Evolutionary conservation across 2,329 filamentous ascomycete species (phyloP).

Genomic region (Tothia fuscella): DNA sequence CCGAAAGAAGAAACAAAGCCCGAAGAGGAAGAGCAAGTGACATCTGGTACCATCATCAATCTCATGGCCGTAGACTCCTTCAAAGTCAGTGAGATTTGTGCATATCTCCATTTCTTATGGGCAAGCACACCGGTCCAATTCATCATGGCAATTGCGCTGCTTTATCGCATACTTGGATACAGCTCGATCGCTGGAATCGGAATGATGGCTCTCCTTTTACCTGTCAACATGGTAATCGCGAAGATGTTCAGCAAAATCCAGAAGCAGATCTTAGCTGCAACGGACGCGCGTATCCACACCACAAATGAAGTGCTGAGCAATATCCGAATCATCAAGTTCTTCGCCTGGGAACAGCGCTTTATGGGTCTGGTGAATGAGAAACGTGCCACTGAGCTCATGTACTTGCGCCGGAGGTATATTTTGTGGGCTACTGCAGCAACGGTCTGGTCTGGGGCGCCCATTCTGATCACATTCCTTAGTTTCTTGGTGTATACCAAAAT

Average conservation of each 20-base stretch:
- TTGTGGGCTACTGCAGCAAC: constrained; percentile 87
- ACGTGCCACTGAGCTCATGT: constrained; percentile 62
- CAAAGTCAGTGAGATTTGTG: constrained; percentile 90
- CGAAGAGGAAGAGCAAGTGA: constrained; percentile 60
- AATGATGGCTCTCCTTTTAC: constrained; percentile 79
- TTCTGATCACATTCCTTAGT: constrained; percentile 91
- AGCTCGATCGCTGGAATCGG: constrained; percentile 89
- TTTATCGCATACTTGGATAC: constrained; percentile 82
- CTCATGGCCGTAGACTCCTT: constrained; percentile 99
- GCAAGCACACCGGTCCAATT: constrained; percentile 85
- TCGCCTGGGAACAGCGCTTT: constrained; percentile 94
- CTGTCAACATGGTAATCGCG: constrained; percentile 81
- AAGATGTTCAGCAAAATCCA: constrained; percentile 76
- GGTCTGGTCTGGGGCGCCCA: constrained; percentile 90
- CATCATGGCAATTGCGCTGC: constrained; percentile 62
- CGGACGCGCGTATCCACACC: constrained; percentile 88
- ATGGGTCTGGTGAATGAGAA: constrained; percentile 80
- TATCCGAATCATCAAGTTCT: constrained; percentile 98
- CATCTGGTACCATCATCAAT: constrained; percentile 96
- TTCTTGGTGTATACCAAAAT: constrained; percentile 88
- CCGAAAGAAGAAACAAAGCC: constrained; percentile 21
- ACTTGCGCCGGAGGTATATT: constrained; percentile 71
- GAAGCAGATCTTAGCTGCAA: constrained; percentile 82
- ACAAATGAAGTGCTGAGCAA: constrained; percentile 97
- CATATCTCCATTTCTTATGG: constrained; percentile 93